These are phyloP conservation scores for Xylaria curta DNA, from an alignment of 495 filamentous ascomycete genomes.

Conservation along the genomic window DNA sequence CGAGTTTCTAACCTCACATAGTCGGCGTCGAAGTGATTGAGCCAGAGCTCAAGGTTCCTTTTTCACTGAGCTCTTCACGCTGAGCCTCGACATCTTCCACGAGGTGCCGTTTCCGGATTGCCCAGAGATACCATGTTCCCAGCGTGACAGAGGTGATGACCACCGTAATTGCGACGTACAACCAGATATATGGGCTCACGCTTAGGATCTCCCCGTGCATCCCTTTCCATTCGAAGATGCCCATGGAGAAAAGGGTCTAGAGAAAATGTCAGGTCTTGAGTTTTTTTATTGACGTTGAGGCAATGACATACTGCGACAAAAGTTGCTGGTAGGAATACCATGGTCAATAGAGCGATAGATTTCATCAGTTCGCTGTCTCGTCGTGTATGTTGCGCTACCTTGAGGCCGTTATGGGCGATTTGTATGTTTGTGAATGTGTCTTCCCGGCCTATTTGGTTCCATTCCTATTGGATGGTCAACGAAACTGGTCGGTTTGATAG, in stretches of 20 bases:
- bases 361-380: slow-evolving; percentile 32
- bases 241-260: slow-evolving; percentile 17
- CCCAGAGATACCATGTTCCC: slow-evolving; percentile 10
- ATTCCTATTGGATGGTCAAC: slow-evolving; percentile 5
- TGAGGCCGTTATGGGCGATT: slow-evolving; percentile 22
- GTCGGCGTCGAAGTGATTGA: not conserved
- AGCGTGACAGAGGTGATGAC: slow-evolving; percentile 3
- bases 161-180: not conserved
- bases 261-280: not conserved
- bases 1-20: not conserved
- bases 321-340: slow-evolving; percentile 33
- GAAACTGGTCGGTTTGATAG: not conserved
- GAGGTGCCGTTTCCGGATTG: not conserved
- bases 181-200: slow-evolving; percentile 2
- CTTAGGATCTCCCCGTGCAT: not conserved
- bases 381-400: slow-evolving; percentile 15
- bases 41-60: not conserved
- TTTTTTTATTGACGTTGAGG: too few species aligned
- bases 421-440: slow-evolving; percentile 17
- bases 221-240: slow-evolving; percentile 3
- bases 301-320: slow-evolving; percentile 29
- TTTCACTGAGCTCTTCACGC: not conserved
- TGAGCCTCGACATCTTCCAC: not conserved
- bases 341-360: slow-evolving; percentile 33
- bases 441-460: slow-evolving; percentile 18